Evolutionary conservation across 2,329 filamentous ascomycete genomes (phyloP).

Genomic region (Claviceps capensis): DNA sequence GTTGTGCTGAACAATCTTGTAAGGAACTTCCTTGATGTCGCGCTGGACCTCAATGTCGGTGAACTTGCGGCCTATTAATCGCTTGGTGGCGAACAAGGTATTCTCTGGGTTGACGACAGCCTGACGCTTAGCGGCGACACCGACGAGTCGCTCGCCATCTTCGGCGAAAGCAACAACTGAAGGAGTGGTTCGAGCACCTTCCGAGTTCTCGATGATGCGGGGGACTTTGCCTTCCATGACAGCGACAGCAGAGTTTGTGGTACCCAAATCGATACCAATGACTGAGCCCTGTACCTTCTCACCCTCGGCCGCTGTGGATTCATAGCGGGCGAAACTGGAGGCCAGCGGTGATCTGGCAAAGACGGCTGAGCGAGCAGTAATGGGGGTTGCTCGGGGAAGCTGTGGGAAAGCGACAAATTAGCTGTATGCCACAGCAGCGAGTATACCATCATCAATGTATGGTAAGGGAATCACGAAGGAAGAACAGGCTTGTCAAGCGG

Average conservation of each 20-base stretch:
- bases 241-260: conserved; percentile 94
- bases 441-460: conserved; percentile 1
- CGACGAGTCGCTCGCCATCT: conserved; percentile 90
- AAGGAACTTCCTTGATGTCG: conserved; percentile 93
- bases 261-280: conserved; percentile 97
- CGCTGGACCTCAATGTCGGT: conserved; percentile 86
- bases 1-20: conserved; percentile 95
- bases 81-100: conserved; percentile 96
- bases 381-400: conserved; percentile 65
- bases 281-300: conserved; percentile 90
- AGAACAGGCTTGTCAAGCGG: neutral
- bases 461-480: neutral
- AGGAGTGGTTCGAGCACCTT: conserved; percentile 52
- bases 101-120: conserved; percentile 98
- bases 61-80: conserved; percentile 96
- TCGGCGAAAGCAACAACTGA: conserved; percentile 93
- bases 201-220: conserved; percentile 94
- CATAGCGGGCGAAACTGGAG: conserved; percentile 64
- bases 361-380: conserved; percentile 53
- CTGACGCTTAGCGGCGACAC: conserved; percentile 95
- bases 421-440: conserved; percentile 5
- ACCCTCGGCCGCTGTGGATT: conserved; percentile 41
- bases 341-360: conserved; percentile 56
- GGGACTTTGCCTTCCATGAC: conserved; percentile 95
- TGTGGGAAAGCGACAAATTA: conserved; percentile 20